Conservation (phyloP, 192 early-diverging fungal species). For the Coemansia sp. region DNA sequence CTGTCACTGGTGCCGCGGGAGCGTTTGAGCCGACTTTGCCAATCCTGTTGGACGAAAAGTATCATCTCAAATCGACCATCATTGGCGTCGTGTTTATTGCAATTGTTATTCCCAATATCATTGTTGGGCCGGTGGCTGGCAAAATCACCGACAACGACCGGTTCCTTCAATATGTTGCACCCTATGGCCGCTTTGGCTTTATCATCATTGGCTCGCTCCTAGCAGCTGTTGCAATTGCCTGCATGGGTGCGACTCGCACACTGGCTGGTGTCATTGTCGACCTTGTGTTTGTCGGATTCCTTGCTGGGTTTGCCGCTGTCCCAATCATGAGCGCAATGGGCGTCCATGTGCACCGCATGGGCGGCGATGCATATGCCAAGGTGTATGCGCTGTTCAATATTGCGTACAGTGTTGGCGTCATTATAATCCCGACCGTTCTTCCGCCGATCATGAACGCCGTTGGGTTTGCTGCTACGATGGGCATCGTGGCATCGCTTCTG, state of each 20-base stretch:
- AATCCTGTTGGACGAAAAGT: slow-evolving; percentile 33
- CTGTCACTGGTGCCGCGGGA: slow-evolving; percentile 31
- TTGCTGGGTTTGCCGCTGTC: slow-evolving; percentile 39
- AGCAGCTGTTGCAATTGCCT: slow-evolving; percentile 49
- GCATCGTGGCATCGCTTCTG: slow-evolving; percentile 33
- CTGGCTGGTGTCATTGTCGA: slow-evolving; percentile 40
- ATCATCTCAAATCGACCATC: slow-evolving; percentile 16
- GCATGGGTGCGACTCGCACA: slow-evolving; percentile 34
- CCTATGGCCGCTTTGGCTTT: slow-evolving; percentile 43
- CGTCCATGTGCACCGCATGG: slow-evolving; percentile 61
- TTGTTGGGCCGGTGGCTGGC: slow-evolving; percentile 59
- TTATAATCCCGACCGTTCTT: slow-evolving; percentile 66
- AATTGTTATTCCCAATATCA: slow-evolving; percentile 65
- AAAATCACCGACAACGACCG: slow-evolving; percentile 34
- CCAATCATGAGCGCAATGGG: slow-evolving; percentile 71
- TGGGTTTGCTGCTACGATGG: slow-evolving; percentile 58
- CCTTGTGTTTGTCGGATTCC: slow-evolving; percentile 30
- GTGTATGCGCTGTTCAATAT: slow-evolving; percentile 77
- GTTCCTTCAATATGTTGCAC: slow-evolving; percentile 24
- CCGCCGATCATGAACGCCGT: slow-evolving; percentile 56
- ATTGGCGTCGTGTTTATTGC: slow-evolving; percentile 62
- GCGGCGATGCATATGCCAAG: slow-evolving; percentile 57
- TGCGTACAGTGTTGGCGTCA: slow-evolving; percentile 72
- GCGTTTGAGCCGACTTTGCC: slow-evolving; percentile 50
- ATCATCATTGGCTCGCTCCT: slow-evolving; percentile 30